phyloP scores from a whole-genome alignment of 78 protist genomes.

The Trichosphaerium sp. region DNA sequence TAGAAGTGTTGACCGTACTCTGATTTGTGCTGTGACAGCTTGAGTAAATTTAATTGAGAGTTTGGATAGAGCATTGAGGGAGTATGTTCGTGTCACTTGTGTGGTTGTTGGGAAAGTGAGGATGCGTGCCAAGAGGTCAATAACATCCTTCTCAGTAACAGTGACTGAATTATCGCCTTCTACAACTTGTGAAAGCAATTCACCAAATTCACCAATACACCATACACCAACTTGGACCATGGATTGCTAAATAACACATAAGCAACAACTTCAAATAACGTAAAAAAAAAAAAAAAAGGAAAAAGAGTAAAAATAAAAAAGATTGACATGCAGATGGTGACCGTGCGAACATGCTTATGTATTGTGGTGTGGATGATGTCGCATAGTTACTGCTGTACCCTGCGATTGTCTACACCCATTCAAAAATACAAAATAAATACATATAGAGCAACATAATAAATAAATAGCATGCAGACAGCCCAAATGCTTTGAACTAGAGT shows the following conservation, averaged over 20 bases:
- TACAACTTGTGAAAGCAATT: constrained; percentile 26
- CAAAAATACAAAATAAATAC: too few species aligned
- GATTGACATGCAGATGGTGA: background rate
- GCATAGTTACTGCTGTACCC: too few species aligned
- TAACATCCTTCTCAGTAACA: constrained; percentile 17
- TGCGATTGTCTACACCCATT: too few species aligned
- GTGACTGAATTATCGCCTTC: background rate
- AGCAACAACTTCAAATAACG: background rate
- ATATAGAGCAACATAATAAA: too few species aligned
- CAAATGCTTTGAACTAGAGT: too few species aligned
- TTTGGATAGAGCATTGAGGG: constrained; percentile 69
- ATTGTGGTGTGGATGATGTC: too few species aligned
- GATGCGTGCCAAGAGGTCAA: constrained; percentile 40
- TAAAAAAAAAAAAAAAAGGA: background rate
- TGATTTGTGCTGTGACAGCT: background rate
- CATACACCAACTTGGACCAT: constrained; percentile 56
- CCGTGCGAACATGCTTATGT: background rate
- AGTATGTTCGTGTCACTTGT: constrained; percentile 40
- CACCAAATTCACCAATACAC: constrained; percentile 91
- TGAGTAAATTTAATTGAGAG: constrained; percentile 47
- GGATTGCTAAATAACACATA: background rate
- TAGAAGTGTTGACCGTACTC: background rate
- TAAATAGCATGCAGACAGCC: too few species aligned
- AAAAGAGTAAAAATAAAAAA: background rate
- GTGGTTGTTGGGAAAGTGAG: constrained; percentile 21